Conservation (phyloP, 192 early-diverging fungal species). For the Oehlia diaphana region DNA sequence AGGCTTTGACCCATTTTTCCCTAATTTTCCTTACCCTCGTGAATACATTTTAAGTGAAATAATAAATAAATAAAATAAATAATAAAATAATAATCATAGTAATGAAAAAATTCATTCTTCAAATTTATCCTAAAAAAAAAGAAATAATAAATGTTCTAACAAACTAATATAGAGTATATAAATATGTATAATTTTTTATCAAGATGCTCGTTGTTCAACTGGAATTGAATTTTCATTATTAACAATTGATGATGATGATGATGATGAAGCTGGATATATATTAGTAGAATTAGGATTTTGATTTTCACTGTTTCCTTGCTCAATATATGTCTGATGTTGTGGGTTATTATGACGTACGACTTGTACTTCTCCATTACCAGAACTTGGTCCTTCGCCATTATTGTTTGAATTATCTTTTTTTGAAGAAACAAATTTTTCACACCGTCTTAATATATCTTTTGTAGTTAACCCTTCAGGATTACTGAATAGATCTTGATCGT, state of each 20-base stretch:
- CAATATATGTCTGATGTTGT: background rate
- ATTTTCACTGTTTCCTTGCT: background rate
- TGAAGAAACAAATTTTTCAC: constrained; percentile 51
- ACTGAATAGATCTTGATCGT: constrained; percentile 48
- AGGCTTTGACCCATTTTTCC: background rate
- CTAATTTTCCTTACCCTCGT: too few relatives aligned
- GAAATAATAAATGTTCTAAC: background rate
- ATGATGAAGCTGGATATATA: constrained; percentile 10
- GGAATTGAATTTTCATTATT: constrained; percentile 22
- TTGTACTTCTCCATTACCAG: background rate
- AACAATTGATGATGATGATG: background rate
- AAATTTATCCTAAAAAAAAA: background rate
- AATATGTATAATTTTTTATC: constrained; percentile 6
- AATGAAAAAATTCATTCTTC: too few relatives aligned
- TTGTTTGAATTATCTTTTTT: constrained; percentile 43
- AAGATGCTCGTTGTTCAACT: constrained; percentile 28
- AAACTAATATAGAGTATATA: background rate
- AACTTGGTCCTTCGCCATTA: background rate
- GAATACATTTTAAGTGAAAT: background rate
- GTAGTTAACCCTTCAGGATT: constrained; percentile 50
- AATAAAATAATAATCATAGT: background rate
- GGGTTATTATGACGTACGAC: background rate
- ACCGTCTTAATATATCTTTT: constrained; percentile 55
- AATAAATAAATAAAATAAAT: background rate
- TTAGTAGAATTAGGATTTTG: background rate